Percentiles rank a stretch among this genome's conserved stretches.
Conservation (phyloP, 2,329 filamentous ascomycete genomes). For the Penicillium aurantiogriseum region DNA sequence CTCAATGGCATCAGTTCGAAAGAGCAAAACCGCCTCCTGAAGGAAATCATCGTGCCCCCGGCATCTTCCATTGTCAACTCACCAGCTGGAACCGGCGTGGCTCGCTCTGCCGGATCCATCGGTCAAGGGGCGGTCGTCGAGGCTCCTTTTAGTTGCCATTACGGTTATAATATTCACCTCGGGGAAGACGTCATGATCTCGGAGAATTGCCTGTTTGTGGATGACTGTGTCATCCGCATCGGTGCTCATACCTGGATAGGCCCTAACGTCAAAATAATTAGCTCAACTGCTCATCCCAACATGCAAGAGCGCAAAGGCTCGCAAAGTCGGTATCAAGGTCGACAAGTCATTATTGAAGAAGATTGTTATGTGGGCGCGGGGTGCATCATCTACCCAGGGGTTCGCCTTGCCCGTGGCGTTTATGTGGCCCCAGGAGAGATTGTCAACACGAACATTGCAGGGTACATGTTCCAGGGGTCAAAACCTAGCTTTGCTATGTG, state of each 20-base stretch:
- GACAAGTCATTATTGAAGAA: constrained; percentile 71
- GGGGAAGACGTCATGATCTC: constrained; percentile 82
- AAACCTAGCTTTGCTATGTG: constrained; percentile 43
- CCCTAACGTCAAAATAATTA: constrained; percentile 83
- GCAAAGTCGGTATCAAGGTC: constrained; percentile 68
- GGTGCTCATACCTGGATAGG: constrained; percentile 69
- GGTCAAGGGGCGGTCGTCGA: constrained; percentile 78
- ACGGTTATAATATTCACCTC: constrained; percentile 91
- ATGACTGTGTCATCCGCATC: constrained; percentile 79
- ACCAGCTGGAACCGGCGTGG: constrained; percentile 55
- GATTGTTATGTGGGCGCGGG: constrained; percentile 66
- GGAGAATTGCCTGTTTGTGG: constrained; percentile 79
- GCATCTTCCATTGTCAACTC: constrained; percentile 38
- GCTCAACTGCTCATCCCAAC: constrained; percentile 69
- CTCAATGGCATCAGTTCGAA: constrained; percentile 64
- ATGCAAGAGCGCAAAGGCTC: constrained; percentile 71
- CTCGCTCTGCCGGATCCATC: constrained; percentile 58
- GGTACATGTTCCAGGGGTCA: constrained; percentile 43
- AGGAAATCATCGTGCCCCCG: constrained; percentile 40
- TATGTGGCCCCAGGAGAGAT: constrained; percentile 48
- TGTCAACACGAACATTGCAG: constrained; percentile 44
- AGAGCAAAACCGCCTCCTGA: constrained; percentile 41
- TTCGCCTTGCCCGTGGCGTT: constrained; percentile 42
- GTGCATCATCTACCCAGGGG: constrained; percentile 56
- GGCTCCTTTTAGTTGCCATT: constrained; percentile 87